phyloP scores from a whole-genome alignment of 768 basidiomycete genomes.

The Pulveroboletus sp. region DNA sequence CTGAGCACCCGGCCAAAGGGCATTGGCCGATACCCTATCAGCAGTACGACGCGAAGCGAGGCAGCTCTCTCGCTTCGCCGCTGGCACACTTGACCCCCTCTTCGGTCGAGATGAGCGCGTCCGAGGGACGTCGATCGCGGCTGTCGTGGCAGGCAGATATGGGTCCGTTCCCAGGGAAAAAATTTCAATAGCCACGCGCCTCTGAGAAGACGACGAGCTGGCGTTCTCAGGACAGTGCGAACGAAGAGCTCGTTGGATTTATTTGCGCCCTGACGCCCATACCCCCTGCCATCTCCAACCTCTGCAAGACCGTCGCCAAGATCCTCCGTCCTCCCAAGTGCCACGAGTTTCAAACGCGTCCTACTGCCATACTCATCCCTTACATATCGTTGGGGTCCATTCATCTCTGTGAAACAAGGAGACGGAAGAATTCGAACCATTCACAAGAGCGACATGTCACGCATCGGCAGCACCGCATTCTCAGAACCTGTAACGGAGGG shows the following conservation, averaged over 20 bases:
- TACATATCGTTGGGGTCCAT: conserved; percentile 4
- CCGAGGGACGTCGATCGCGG: conserved; percentile 10
- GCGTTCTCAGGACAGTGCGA: neutral
- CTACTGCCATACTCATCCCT: neutral
- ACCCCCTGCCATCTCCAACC: neutral
- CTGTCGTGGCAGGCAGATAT: conserved; percentile 6
- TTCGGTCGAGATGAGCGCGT: neutral
- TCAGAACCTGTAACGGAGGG: conserved; percentile 1
- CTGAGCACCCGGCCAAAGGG: neutral
- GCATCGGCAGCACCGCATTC: conserved; percentile 7
- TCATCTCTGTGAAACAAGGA: conserved; percentile 23
- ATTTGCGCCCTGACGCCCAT: neutral
- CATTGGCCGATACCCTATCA: conserved; percentile 21
- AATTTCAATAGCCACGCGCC: neutral
- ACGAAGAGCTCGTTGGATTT: neutral
- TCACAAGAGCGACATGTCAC: conserved; percentile 3
- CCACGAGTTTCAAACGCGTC: conserved; percentile 10
- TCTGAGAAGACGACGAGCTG: neutral
- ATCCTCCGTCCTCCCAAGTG: conserved; percentile 1
- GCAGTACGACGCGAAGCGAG: conserved; percentile 3
- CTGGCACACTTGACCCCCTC: conserved; percentile 3
- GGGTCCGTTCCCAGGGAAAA: conserved; percentile 15
- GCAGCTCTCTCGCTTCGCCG: neutral
- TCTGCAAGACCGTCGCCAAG: neutral
- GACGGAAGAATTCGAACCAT: conserved; percentile 13